These are phyloP conservation scores for Quercus bicolor DNA, from an alignment of 306 rosid species.

Conservation along the genomic window DNA sequence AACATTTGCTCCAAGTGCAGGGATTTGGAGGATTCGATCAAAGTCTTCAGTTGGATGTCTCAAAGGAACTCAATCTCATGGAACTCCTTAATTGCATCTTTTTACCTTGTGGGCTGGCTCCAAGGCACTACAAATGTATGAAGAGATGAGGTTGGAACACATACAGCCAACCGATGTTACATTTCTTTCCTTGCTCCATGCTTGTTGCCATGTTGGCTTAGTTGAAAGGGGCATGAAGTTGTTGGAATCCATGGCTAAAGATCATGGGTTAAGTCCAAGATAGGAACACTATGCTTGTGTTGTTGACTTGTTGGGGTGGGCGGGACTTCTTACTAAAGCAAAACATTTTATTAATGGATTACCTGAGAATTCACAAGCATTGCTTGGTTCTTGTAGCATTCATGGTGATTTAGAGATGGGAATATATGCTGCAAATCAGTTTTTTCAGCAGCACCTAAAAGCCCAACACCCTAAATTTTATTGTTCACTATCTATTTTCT, in stretches of 20 bases:
- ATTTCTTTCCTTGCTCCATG: slow-evolving; percentile 82
- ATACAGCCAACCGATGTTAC: slow-evolving; percentile 60
- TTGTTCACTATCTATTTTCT: slow-evolving; percentile 87
- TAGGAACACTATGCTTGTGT: slow-evolving; percentile 73
- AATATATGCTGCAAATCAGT: slow-evolving; percentile 66
- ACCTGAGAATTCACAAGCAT: slow-evolving; percentile 73
- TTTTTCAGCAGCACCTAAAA: slow-evolving; percentile 55
- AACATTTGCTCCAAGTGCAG: slow-evolving; percentile 93
- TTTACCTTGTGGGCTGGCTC: slow-evolving; percentile 75
- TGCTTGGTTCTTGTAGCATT: slow-evolving; percentile 86
- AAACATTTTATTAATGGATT: slow-evolving; percentile 51
- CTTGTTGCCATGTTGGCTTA: slow-evolving; percentile 85
- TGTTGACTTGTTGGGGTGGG: slow-evolving; percentile 93
- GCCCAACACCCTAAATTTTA: slow-evolving; percentile 64
- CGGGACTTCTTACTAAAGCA: slow-evolving; percentile 73
- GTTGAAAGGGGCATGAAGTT: slow-evolving; percentile 73
- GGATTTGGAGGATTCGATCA: slow-evolving; percentile 51
- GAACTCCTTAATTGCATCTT: slow-evolving; percentile 88
- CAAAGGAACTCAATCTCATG: slow-evolving; percentile 66
- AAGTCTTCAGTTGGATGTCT: slow-evolving; percentile 49
- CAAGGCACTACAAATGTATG: slow-evolving; percentile 58
- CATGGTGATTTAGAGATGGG: slow-evolving; percentile 70
- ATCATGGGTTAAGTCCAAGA: slow-evolving; percentile 58
- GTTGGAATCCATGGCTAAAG: slow-evolving; percentile 64
- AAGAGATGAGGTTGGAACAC: slow-evolving; percentile 55